Percentiles rank a stretch among this genome's conserved stretches.
Evolutionary conservation across 768 basidiomycete genomes (phyloP).

Genomic region (Agrocybe chaxingu): DNA sequence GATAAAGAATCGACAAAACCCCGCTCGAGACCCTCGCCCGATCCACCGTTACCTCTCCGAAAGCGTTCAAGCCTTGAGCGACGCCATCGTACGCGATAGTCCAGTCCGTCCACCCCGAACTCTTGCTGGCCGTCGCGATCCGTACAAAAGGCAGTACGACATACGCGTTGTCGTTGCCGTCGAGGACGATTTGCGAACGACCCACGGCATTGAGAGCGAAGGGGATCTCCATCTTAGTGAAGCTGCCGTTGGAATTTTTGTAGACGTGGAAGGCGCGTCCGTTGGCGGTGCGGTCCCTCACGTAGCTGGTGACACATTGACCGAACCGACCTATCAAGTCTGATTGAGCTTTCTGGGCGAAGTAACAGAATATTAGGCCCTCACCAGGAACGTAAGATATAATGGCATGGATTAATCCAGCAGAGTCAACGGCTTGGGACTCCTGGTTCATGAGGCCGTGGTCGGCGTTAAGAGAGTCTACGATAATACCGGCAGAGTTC

Average conservation of each 20-base stretch:
- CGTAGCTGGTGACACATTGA: conserved; percentile 43
- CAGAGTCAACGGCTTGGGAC: conserved; percentile 43
- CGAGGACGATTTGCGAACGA: conserved; percentile 43
- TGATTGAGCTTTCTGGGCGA: neutral
- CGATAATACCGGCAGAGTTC: conserved; percentile 39
- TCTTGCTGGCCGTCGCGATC: conserved; percentile 41
- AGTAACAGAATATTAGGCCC: neutral
- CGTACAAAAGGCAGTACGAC: conserved; percentile 41
- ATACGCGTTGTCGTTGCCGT: conserved; percentile 39
- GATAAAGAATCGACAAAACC: conserved; percentile 40
- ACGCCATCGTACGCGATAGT: conserved; percentile 40
- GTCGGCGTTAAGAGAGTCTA: conserved; percentile 42
- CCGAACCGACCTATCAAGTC: conserved; percentile 36
- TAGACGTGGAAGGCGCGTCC: conserved; percentile 43
- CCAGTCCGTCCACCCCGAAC: conserved; percentile 45
- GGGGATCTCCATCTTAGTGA: conserved; percentile 45
- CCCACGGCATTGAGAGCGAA: conserved; percentile 40
- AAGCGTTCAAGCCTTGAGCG: conserved; percentile 35
- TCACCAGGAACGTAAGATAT: conserved; percentile 48
- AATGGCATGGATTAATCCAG: conserved; percentile 40
- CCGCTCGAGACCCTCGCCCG: conserved; percentile 34
- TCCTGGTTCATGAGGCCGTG: conserved; percentile 54
- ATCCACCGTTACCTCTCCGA: conserved; percentile 46
- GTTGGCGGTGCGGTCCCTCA: conserved; percentile 30
- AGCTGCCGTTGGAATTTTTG: conserved; percentile 34